A percentile compares a stretch with the other conserved stretches of the same genome.
phyloP scores from a whole-genome alignment of 768 basidiomycete genomes.

The Pholiota molesta region DNA sequence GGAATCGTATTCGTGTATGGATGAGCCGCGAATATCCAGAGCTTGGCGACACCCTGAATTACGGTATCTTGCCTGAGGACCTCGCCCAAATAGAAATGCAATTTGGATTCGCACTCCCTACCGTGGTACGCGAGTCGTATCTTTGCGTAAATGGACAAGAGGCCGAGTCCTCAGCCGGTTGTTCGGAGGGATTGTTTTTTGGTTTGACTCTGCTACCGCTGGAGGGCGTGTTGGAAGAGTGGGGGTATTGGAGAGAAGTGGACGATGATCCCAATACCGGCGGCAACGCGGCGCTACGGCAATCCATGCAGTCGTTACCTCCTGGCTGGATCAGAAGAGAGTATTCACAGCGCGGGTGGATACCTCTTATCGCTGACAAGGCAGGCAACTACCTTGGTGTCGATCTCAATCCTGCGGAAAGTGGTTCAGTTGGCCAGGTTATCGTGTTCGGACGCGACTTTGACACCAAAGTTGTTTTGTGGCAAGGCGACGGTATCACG shows the following conservation, averaged over 20 bases:
- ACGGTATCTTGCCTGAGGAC: slow-evolving; percentile 80
- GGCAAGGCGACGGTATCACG: slow-evolving; percentile 84
- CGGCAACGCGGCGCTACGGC: slow-evolving; percentile 69
- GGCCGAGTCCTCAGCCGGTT: slow-evolving; percentile 84
- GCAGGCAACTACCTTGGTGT: slow-evolving; percentile 96
- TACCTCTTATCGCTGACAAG: slow-evolving; percentile 92
- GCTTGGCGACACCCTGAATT: slow-evolving; percentile 93
- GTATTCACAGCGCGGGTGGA: slow-evolving; percentile 96
- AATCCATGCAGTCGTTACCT: slow-evolving; percentile 88
- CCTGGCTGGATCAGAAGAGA: slow-evolving; percentile 85
- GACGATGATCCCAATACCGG: slow-evolving; percentile 88
- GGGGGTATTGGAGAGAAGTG: slow-evolving; percentile 95
- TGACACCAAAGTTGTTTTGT: slow-evolving; percentile 96
- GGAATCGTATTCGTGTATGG: slow-evolving; percentile 84
- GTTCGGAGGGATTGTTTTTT: slow-evolving; percentile 91
- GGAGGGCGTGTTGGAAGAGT: slow-evolving; percentile 93
- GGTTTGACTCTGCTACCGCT: slow-evolving; percentile 92
- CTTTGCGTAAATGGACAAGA: slow-evolving; percentile 91
- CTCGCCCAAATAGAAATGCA: slow-evolving; percentile 82
- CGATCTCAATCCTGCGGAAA: slow-evolving; percentile 85
- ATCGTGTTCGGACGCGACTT: slow-evolving; percentile 99
- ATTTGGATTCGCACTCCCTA: slow-evolving; percentile 83
- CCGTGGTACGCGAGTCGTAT: slow-evolving; percentile 90
- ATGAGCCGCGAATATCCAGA: slow-evolving; percentile 89
- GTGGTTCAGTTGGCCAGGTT: slow-evolving; percentile 84